A percentile compares a stretch with the other conserved stretches of the same genome.
phyloP scores from a whole-genome alignment of 1,139 yeast species.

The Pneumocystis sp. region DNA sequence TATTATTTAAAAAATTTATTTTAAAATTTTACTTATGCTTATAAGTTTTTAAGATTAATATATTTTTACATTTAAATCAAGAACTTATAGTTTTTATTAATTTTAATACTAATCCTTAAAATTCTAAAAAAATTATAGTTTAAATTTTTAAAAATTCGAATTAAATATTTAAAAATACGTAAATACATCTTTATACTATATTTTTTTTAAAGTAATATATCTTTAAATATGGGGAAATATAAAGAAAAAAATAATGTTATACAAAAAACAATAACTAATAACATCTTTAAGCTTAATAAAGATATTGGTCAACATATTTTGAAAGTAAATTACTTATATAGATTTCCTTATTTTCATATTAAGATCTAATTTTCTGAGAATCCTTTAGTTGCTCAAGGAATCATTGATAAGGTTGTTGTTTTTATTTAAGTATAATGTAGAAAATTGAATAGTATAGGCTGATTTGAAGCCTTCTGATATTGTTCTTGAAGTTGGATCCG shows the following conservation, averaged over 20 bases:
- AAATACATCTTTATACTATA: background rate
- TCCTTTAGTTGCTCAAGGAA: slow-evolving; percentile 94
- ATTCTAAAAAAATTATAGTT: background rate
- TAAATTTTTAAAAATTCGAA: background rate
- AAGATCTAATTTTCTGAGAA: slow-evolving; percentile 41
- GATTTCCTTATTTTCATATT: background rate
- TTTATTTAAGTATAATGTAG: background rate
- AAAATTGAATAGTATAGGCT: slow-evolving; percentile 28
- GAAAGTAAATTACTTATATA: background rate
- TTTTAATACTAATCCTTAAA: too few species aligned
- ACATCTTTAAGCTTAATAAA: slow-evolving; percentile 50
- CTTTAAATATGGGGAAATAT: background rate
- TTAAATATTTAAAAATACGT: background rate
- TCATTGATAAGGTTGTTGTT: slow-evolving; percentile 54
- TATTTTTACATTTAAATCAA: too few species aligned
- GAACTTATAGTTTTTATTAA: too few species aligned
- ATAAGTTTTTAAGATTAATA: too few species aligned
- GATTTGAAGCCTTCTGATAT: slow-evolving; percentile 80
- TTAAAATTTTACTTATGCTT: too few species aligned
- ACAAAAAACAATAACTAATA: slow-evolving; percentile 5
- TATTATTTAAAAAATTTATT: too few species aligned
- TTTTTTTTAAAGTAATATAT: background rate
- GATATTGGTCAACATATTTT: slow-evolving; percentile 87
- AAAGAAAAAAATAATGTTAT: background rate
- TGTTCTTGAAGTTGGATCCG: slow-evolving; percentile 96